Base-by-base conservation (phyloP, 2,329 filamentous ascomycete species). In the Apiospora marii region DNA sequence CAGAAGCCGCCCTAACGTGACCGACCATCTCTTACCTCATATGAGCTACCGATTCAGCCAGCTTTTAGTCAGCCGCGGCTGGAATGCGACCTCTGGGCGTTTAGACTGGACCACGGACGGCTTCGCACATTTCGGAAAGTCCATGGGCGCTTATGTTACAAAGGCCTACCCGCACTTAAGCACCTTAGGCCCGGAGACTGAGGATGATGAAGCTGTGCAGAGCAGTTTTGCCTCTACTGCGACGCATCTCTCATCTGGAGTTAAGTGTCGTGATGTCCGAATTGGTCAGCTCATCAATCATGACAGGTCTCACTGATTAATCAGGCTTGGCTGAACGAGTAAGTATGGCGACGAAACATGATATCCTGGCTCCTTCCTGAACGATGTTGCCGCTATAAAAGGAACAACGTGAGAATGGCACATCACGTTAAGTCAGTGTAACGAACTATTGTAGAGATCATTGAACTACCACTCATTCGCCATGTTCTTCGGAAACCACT, bases 401-500 rank as follows among this genome's bases (percentile, higher is more conserved):
- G 51, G 13, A 8, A 4, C n/a, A 16, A 24, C 1, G 30, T 58
- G 16, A 13, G 51, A 30, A 58, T 30, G 13, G 51, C 3, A 30
- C 0, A 6, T 19, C 24, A 19, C 19, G 14, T 19, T 4, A 51
- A 13, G 48, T 16, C 13, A 19, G 6, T 27, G 37, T 10, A 7
- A 41, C 37, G 37, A 41, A 41, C n/a, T 27, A 14, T 27, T 2
- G n/a, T n/a, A 27, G n/a, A 27, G 3, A 51, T 12, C 49, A 48
- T 48, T 22, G 46, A 48, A 48, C 24, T 5, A 61, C 22, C 27
- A 34, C 24, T 13, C 4, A 7, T 34, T 34, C 2, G 24, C 14
- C 46, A 70, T 70, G 68, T 51, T 51, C 68, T 58, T 67, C 27
- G 13, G 22, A 69, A 61, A 76, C 41, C 78, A 80, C 49, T 75